phyloP scores from a whole-genome alignment of 2,329 filamentous ascomycete species.

The Trichoderma sp. region DNA sequence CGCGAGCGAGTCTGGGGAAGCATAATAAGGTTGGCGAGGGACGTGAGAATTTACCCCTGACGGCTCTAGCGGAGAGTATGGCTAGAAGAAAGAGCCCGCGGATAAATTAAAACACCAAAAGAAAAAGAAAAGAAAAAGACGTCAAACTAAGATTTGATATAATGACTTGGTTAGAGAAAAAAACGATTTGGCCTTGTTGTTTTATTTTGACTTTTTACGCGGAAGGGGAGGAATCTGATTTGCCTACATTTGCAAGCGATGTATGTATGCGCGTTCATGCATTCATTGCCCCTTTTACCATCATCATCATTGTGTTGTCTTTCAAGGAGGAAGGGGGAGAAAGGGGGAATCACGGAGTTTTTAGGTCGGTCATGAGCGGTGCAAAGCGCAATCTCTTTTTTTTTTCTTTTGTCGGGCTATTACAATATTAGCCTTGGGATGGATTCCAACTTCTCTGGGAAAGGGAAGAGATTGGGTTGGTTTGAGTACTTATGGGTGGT shows the following conservation, averaged over 20 bases:
- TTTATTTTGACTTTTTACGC: neutral
- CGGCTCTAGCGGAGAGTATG: constrained; percentile 44
- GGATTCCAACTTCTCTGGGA: neutral
- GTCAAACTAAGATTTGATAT: neutral
- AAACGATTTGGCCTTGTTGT: neutral
- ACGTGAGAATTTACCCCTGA: constrained; percentile 50
- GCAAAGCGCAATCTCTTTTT: neutral
- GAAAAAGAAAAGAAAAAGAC: neutral
- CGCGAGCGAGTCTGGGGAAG: constrained; percentile 36
- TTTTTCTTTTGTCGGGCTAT: neutral
- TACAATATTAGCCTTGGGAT: neutral
- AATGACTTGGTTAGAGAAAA: neutral
- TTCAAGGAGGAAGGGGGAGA: neutral
- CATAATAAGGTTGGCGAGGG: constrained; percentile 40
- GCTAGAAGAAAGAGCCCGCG: constrained; percentile 55
- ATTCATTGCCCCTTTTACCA: neutral
- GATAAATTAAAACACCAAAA: constrained; percentile 34
- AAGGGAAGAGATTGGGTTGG: neutral
- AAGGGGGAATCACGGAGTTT: neutral
- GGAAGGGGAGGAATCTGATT: neutral
- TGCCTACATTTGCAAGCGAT: neutral
- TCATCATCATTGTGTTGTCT: neutral
- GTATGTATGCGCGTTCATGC: neutral
- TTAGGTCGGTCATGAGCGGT: neutral
- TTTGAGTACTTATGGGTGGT: neutral